A percentile compares a stretch with the other conserved stretches of the same genome.
phyloP scores from a whole-genome alignment of 148 eudicot species.

The Rheum nobile region DNA sequence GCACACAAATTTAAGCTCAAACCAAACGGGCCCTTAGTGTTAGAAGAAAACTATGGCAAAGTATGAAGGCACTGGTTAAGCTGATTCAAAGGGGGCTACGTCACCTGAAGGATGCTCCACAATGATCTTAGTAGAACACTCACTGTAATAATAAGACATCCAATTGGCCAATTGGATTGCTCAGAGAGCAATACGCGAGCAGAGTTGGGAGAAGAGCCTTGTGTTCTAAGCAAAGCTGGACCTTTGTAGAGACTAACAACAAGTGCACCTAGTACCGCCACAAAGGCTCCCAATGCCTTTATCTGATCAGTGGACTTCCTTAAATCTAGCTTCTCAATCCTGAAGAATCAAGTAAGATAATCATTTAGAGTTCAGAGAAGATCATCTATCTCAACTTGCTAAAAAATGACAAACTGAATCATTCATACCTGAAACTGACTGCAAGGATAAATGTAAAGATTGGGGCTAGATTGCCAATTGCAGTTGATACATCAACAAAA shows the following conservation, averaged over 20 bases:
- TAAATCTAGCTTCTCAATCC: not conserved
- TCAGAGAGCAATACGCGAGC: not conserved
- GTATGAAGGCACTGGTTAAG: no score
- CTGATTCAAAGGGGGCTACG: no score
- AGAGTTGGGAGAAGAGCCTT: not conserved
- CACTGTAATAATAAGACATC: not conserved
- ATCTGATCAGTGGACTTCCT: not conserved
- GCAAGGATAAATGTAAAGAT: not conserved
- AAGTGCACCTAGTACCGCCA: not conserved
- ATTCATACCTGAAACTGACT: not conserved
- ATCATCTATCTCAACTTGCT: no score
- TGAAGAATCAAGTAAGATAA: not conserved
- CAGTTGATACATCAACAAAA: not conserved
- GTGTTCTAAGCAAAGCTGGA: not conserved
- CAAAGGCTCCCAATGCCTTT: not conserved
- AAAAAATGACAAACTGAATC: no score
- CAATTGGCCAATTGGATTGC: not conserved
- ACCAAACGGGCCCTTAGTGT: no score
- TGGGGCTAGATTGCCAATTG: not conserved
- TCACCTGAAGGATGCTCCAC: conserved; percentile 1
- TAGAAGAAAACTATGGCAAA: no score
- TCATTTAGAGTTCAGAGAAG: not conserved
- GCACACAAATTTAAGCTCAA: no score
- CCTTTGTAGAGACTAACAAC: not conserved
- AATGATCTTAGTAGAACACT: not conserved